Conservation (phyloP, 2,329 filamentous ascomycete genomes). For the Ramichloridium luteum region DNA sequence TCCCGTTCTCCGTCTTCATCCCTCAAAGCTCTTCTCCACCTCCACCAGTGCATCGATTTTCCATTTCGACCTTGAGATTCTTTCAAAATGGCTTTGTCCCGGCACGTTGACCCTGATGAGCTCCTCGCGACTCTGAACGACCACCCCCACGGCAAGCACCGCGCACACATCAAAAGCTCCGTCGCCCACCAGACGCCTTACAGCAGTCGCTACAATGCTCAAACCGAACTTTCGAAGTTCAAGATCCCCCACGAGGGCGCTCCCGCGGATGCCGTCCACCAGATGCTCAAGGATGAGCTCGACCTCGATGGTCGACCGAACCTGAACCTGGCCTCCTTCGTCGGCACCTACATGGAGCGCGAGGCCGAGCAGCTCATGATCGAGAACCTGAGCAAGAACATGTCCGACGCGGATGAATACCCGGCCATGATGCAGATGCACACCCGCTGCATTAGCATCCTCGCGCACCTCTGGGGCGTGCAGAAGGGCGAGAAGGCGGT, state of each 20-base stretch:
- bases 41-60: too few species aligned
- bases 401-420: constrained; percentile 44
- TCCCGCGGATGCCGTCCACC: constrained; percentile 51
- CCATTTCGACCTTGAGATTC: too few species aligned
- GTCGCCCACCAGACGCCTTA: constrained; percentile 46
- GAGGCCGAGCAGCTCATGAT: constrained; percentile 49
- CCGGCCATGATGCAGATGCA: constrained; percentile 44
- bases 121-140: constrained; percentile 43
- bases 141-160: constrained; percentile 26
- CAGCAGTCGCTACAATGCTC: constrained; percentile 43
- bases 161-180: constrained; percentile 26
- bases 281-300: constrained; percentile 45
- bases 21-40: too few species aligned
- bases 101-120: constrained; percentile 31
- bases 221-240: constrained; percentile 48
- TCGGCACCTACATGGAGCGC: constrained; percentile 59
- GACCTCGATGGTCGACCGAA: constrained; percentile 55
- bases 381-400: constrained; percentile 58
- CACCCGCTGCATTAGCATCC: constrained; percentile 55
- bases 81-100: not conserved
- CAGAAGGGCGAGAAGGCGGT: constrained; percentile 51
- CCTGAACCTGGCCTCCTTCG: constrained; percentile 58
- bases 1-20: too few species aligned
- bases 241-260: constrained; percentile 45
- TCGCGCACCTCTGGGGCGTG: constrained; percentile 48